Base-by-base conservation (phyloP, 108 stramenopile species). In the Nitzschia palea region DNA sequence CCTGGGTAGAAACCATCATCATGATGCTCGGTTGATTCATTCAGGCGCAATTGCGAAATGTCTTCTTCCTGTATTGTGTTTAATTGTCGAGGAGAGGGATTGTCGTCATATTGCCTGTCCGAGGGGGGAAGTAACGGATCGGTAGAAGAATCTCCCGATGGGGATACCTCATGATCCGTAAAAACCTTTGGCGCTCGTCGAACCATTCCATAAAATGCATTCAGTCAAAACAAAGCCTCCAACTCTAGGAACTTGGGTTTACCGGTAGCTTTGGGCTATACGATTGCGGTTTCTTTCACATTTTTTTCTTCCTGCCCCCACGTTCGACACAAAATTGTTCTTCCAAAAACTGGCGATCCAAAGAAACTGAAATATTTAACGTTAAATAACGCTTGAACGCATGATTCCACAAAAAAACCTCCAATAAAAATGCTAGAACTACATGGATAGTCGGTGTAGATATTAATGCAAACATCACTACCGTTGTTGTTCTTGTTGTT, bases 41-140 rank as follows among this genome's bases (percentile, higher is more conserved):
- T 48, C 47, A 48, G 18, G 47, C n/a, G 18, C 47, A 20, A 48
- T 5, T 20, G 47, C 4, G 47, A 48, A 48, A 20, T 4, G 22
- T 56, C 55, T 12, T 56, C 33, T 4, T 56, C 55, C 14, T 33
- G n/a, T 28, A 56, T 56, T 33, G 31, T 18, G 26, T 56, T 32
- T 18, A 48, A 48, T n/a, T n/a, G n/a, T n/a, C n/a, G n/a, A 18
- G 47, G 15, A 48, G 18, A 48, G 22, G 18, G 47, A 48, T 48
- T 48, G 9, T 18, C n/a, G 18, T 48, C n/a, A 12, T 20, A 12
- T 18, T 20, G 15, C 5, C 22, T 20, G n/a, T 8, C 47, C 10
- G 6, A 12, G 4, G 4, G 47, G 22, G 47, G 47, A 48, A 48
- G 47, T 20, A 48, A 20, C 8, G 47, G 47, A 48, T 48, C 17